Evolutionary conservation across 192 early-diverging fungal species (phyloP).

Genomic region (Dissophora globulifera): DNA sequence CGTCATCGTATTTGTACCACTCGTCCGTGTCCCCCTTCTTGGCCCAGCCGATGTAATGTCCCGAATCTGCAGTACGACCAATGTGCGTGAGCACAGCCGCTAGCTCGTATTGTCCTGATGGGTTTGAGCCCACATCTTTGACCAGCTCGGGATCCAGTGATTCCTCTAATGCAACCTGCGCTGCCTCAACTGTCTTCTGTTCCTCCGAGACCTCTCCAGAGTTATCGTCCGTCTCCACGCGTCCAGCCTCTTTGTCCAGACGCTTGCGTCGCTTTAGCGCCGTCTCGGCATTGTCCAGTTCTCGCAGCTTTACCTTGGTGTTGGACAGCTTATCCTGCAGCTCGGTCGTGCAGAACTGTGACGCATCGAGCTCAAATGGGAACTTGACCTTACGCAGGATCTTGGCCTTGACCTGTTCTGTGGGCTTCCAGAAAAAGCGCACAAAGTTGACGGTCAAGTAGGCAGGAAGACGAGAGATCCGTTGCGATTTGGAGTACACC

Average conservation of each 20-base stretch:
- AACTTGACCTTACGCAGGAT: constrained; percentile 96
- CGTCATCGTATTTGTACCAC: constrained; percentile 96
- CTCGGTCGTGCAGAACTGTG: constrained; percentile 87
- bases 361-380: constrained; percentile 90
- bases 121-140: constrained; percentile 86
- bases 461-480: constrained; percentile 84
- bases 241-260: constrained; percentile 47
- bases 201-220: constrained; percentile 37
- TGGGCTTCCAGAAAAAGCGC: constrained; percentile 94
- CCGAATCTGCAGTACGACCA: constrained; percentile 91
- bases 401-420: constrained; percentile 84
- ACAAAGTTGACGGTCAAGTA: constrained; percentile 94
- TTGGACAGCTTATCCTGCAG: constrained; percentile 79
- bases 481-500: constrained; percentile 76
- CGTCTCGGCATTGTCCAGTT: constrained; percentile 73
- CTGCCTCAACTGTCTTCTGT: constrained; percentile 33
- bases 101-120: constrained; percentile 92
- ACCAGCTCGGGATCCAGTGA: constrained; percentile 76
- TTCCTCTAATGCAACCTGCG: constrained; percentile 48
- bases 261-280: constrained; percentile 63
- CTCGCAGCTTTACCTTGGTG: constrained; percentile 70
- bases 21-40: constrained; percentile 75
- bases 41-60: constrained; percentile 95
- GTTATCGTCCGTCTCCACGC: constrained; percentile 34
- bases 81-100: constrained; percentile 94